Evolutionary conservation across 352 stramenopile species (phyloP), one percentile per base, ranked within the genome.

Genomic region (Phytophthora tentaculata): DNA sequence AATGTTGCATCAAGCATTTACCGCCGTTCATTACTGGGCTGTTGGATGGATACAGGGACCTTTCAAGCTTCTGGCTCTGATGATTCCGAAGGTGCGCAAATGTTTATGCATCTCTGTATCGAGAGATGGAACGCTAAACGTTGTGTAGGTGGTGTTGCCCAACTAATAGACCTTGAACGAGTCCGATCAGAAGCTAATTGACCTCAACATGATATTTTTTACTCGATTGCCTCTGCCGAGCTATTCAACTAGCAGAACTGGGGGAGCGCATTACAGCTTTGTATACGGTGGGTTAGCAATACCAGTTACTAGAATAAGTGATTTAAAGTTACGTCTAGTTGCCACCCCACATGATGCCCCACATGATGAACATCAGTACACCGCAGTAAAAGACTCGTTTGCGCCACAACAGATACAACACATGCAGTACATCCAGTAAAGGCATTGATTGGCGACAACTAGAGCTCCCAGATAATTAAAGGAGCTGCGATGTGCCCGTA

Each of bases 41-140:
- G n/a, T n/a, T 63, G 45, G 16, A 41, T 39, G 32, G 37, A 29
- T 70, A 28, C 47, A 92, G 85, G 86, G 86, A 23, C 86, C 86
- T 2, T 64, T 94, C 20, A 86, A 87, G 44, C 82, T 84, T 7
- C 63, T 94, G 23, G 86, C 79, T 35, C 67, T 83, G 65, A 90
- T 89, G 75, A 71, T 94, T 23, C 64, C 68, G 24, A 72, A 74
- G 44, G 72, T 77, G 45, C 60, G 49, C 19, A 24, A 14, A 44
- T 56, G 2, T 14, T 17, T n/a, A 22, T n/a, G 20, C 8, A 28
- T n/a, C 41, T 26, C 10, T 12, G 51, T 43, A 23, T 39, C 20
- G 5, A 45, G 17, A n/a, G 9, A 32, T 64, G 1, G 35, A 52
- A 22, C 37, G 19, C 32, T 69, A 48, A 69, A 20, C 19, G 28